A percentile compares a stretch with the other conserved stretches of the same genome.
Evolutionary conservation across 2,329 filamentous ascomycete species (phyloP).

Genomic region (Calonectria pseudoturangicola): DNA sequence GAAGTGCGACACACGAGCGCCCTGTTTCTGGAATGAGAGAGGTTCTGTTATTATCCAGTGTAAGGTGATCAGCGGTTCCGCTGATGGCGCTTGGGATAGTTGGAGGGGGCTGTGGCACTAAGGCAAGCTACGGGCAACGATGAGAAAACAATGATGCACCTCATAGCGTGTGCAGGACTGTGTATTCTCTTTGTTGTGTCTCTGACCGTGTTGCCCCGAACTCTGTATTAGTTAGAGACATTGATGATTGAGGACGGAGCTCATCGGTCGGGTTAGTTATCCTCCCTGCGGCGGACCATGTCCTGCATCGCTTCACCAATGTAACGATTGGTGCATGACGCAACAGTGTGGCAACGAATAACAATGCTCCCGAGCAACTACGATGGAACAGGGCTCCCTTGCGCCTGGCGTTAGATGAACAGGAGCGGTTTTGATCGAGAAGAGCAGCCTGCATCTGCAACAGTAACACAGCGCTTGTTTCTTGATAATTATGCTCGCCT

Average conservation of each 20-base stretch:
- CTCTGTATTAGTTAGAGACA: constrained; percentile 45
- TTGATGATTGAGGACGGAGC: constrained; percentile 9
- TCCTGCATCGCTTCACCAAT: constrained; percentile 29
- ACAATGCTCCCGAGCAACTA: constrained; percentile 20
- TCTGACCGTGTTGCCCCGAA: constrained; percentile 39
- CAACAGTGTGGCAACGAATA: constrained; percentile 29
- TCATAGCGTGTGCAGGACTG: constrained; percentile 32
- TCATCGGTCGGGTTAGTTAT: constrained; percentile 22
- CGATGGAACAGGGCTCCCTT: constrained; percentile 20
- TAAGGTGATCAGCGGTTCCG: constrained; percentile 36
- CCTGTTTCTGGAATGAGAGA: constrained; percentile 50
- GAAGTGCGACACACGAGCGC: constrained; percentile 41
- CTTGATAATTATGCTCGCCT: constrained; percentile 35
- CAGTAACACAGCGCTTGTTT: constrained; percentile 43
- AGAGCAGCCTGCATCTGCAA: constrained; percentile 26
- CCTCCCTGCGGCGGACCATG: constrained; percentile 31
- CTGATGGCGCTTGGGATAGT: constrained; percentile 33
- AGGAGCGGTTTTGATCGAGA: constrained; percentile 5
- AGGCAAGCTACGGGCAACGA: constrained; percentile 9
- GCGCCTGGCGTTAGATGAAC: constrained; percentile 6
- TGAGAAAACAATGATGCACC: constrained; percentile 34
- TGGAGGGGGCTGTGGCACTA: constrained; percentile 31
- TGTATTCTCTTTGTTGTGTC: constrained; percentile 35
- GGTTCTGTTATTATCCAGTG: constrained; percentile 33
- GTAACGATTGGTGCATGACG: constrained; percentile 49